Evolutionary conservation across 1,284 basidiomycete genomes (phyloP).

Genomic region (Leccinum solheimii): DNA sequence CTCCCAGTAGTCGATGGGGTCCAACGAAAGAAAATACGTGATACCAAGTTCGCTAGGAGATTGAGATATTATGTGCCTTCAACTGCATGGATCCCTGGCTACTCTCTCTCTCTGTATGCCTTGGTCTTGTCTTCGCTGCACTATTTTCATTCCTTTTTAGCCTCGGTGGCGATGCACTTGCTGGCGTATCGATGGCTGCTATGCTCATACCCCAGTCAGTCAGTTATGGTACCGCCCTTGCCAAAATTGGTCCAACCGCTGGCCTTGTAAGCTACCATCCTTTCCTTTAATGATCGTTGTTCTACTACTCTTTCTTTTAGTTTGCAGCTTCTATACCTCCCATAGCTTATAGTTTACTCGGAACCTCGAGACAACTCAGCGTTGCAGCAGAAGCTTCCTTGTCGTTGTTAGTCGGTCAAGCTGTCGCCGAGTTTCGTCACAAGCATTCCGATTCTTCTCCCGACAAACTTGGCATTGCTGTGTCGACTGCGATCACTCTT

Average conservation of each 20-base stretch:
- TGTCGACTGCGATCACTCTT: constrained; percentile 78
- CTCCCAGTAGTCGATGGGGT: constrained; percentile 14
- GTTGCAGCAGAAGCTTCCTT: constrained; percentile 92
- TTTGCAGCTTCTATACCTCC: constrained; percentile 81
- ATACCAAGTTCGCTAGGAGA: constrained; percentile 35
- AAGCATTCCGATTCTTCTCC: constrained; percentile 46
- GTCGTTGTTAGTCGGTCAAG: constrained; percentile 86
- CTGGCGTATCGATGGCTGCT: constrained; percentile 85
- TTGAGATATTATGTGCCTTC: constrained; percentile 71
- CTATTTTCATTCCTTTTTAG: constrained; percentile 40
- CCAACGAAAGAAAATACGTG: constrained; percentile 21
- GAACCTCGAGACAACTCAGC: constrained; percentile 79
- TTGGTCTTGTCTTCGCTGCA: background rate
- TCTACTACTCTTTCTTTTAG: constrained; percentile 35
- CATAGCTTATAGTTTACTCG: constrained; percentile 82
- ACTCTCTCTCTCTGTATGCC: constrained; percentile 69
- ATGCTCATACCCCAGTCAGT: constrained; percentile 92
- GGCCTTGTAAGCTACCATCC: constrained; percentile 66
- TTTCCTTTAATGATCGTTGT: constrained; percentile 11
- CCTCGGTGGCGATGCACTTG: constrained; percentile 78
- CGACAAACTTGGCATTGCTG: constrained; percentile 60
- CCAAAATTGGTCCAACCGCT: constrained; percentile 76
- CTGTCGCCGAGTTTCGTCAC: constrained; percentile 70
- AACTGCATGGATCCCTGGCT: constrained; percentile 81
- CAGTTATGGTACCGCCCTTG: constrained; percentile 87